Conservation (phyloP, 2,329 filamentous ascomycete genomes). For the Chaetomium globosum region DNA sequence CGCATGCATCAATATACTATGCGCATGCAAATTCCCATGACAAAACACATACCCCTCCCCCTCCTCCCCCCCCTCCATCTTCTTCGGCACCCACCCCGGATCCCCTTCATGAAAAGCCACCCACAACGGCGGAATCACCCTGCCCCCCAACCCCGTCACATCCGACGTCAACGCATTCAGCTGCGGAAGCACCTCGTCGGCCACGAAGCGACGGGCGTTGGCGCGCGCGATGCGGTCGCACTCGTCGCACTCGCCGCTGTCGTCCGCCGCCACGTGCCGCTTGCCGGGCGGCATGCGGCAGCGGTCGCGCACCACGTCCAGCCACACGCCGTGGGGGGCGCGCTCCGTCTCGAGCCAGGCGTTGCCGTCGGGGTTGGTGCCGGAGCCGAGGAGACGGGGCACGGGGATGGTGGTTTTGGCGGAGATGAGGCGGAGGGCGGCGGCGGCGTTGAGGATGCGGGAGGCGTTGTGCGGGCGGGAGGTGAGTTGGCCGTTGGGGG, state of each 20-base stretch:
- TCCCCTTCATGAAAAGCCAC: neutral
- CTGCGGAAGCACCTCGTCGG: slow-evolving; percentile 8
- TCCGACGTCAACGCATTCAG: slow-evolving; percentile 8
- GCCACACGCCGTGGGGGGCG: slow-evolving; percentile 3
- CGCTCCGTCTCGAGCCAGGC: slow-evolving; percentile 10
- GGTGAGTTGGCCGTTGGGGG: neutral
- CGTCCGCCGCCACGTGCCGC: neutral
- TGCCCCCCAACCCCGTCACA: neutral
- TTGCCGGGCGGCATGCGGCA: slow-evolving; percentile 10
- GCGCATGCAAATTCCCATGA: slow-evolving; percentile 6
- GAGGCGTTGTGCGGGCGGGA: neutral
- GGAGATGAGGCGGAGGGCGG: slow-evolving; percentile 5
- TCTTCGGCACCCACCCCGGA: neutral
- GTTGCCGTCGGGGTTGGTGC: neutral
- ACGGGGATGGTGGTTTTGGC: slow-evolving; percentile 4
- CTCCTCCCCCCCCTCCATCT: neutral
- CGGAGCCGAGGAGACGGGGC: slow-evolving; percentile 1
- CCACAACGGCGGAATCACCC: slow-evolving; percentile 9
- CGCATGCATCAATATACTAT: slow-evolving; percentile 8
- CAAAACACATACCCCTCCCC: slow-evolving; percentile 3
- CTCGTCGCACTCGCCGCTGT: slow-evolving; percentile 10
- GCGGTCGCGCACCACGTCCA: neutral
- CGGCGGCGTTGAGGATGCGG: neutral
- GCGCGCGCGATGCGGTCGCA: slow-evolving; percentile 7
- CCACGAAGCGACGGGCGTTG: slow-evolving; percentile 2